Conservation (phyloP, 2,329 filamentous ascomycete species). For the Zymoseptoria tritici region DNA sequence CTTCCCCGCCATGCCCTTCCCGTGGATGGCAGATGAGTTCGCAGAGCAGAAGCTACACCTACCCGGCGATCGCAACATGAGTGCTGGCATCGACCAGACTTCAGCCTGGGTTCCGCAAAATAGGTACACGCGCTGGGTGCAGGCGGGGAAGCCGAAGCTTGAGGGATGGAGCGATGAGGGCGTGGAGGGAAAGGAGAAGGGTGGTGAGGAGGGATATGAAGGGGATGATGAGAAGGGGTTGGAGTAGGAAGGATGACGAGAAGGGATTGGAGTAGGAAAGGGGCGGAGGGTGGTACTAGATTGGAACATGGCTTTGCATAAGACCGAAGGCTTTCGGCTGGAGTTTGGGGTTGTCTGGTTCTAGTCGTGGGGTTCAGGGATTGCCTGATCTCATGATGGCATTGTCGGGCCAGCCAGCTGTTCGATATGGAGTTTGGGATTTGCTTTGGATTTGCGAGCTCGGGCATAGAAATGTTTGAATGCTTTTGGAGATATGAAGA, state of each 20-base stretch:
- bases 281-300: background rate
- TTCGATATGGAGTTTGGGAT: background rate
- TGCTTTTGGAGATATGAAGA: background rate
- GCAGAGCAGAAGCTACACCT: background rate
- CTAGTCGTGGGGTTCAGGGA: background rate
- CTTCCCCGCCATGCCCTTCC: too few relatives aligned
- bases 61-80: too few relatives aligned
- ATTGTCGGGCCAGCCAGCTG: background rate
- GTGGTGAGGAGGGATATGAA: background rate
- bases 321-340: background rate
- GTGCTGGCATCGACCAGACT: too few relatives aligned
- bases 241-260: background rate
- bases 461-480: background rate
- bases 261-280: background rate
- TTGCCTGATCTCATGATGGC: background rate
- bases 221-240: background rate
- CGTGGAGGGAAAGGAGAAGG: background rate
- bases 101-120: too few relatives aligned
- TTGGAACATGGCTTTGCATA: background rate
- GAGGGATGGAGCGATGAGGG: background rate
- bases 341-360: background rate
- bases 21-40: too few relatives aligned
- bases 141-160: background rate
- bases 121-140: background rate
- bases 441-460: background rate